phyloP scores from a whole-genome alignment of 73 alveolate genomes.

The Blepharisma japonicum region DNA sequence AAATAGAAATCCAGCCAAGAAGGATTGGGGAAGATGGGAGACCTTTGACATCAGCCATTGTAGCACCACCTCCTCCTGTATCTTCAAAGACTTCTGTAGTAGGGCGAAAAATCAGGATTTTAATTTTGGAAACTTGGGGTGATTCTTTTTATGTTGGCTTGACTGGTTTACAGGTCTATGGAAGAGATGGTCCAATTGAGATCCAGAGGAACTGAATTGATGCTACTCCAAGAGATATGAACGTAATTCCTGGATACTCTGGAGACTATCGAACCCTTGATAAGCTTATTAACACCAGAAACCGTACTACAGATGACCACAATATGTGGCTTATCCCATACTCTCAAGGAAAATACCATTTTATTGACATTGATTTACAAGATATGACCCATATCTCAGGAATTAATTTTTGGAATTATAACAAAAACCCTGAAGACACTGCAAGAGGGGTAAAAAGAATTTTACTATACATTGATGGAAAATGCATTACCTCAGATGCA shows the following conservation, averaged over 20 bases:
- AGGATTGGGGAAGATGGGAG: constrained; percentile 48
- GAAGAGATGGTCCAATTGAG: constrained; percentile 41
- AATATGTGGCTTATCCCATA: constrained; percentile 80
- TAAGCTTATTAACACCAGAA: constrained; percentile 58
- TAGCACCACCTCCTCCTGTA: background rate
- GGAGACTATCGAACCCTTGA: constrained; percentile 78
- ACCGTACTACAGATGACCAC: constrained; percentile 68
- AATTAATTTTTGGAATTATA: constrained; percentile 67
- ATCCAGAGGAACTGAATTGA: constrained; percentile 40
- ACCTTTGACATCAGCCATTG: constrained; percentile 58
- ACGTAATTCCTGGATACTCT: constrained; percentile 74
- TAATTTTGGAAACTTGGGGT: constrained; percentile 66
- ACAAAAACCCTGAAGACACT: constrained; percentile 67
- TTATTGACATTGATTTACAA: constrained; percentile 49
- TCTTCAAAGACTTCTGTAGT: constrained; percentile 4
- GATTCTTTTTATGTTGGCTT: constrained; percentile 73
- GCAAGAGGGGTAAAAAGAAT: constrained; percentile 68
- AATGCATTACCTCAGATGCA: constrained; percentile 50
- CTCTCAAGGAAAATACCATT: constrained; percentile 54
- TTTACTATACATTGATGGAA: constrained; percentile 50
- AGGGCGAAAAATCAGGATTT: constrained; percentile 50
- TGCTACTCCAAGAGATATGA: constrained; percentile 86
- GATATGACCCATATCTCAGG: constrained; percentile 45
- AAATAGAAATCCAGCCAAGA: background rate
- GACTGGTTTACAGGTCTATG: constrained; percentile 76